A percentile compares a stretch with the other conserved stretches of the same genome.
These are phyloP conservation scores for Suillus lakei DNA, from an alignment of 768 basidiomycete species.

Conservation along the genomic window DNA sequence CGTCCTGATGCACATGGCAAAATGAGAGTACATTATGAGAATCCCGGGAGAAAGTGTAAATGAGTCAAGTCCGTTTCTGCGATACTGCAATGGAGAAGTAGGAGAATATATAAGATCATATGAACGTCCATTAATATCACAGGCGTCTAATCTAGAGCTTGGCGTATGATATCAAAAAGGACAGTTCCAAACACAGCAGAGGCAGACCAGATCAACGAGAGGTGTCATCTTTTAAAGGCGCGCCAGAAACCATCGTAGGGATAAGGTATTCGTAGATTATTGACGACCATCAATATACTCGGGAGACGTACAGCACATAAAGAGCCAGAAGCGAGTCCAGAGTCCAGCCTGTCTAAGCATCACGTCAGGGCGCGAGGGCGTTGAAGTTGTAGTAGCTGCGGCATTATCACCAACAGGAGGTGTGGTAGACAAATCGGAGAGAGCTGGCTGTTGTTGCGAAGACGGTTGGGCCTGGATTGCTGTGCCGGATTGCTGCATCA, in stretches of 20 bases:
- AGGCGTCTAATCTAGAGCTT: no score
- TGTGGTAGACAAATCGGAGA: not conserved
- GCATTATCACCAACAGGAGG: not conserved
- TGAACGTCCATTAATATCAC: no score
- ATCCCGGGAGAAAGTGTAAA: no score
- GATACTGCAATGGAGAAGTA: no score
- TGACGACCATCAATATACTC: not conserved
- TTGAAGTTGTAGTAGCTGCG: not conserved
- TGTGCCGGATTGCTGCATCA: not conserved
- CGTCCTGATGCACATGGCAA: no score
- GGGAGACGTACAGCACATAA: not conserved
- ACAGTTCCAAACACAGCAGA: not conserved
- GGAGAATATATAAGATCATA: not conserved
- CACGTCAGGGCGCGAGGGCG: not conserved
- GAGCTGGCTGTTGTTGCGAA: not conserved
- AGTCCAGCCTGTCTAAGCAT: not conserved
- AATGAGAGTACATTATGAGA: no score
- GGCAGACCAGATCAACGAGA: not conserved
- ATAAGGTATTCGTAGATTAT: constrained; percentile 24
- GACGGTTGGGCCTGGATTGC: not conserved
- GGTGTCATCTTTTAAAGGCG: not conserved
- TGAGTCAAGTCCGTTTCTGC: no score
- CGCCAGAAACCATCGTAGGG: not conserved
- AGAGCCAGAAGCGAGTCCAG: not conserved
- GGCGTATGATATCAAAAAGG: not conserved